Evolutionary conservation across 225 moss, liverwort and hornwort genomes (phyloP).

Genomic region (Neckera pumila): DNA sequence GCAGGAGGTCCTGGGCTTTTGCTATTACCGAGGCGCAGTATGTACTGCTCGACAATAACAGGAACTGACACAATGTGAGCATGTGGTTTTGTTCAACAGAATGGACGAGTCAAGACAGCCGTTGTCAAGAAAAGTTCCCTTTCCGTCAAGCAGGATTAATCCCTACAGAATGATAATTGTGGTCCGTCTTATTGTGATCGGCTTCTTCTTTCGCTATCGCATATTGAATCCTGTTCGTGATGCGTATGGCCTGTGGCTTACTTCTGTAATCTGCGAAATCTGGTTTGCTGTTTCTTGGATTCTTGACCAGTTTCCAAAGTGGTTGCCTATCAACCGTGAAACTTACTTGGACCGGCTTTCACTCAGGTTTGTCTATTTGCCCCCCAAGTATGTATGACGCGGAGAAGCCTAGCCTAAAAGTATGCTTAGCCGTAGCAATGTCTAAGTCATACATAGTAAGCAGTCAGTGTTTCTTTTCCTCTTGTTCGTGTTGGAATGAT

Average conservation of each 20-base stretch:
- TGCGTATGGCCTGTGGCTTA: constrained; percentile 78
- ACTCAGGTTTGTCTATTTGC: constrained; percentile 24
- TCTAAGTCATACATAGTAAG: background rate
- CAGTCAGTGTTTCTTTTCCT: background rate
- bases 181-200: constrained; percentile 51
- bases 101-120: constrained; percentile 73
- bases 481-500: background rate
- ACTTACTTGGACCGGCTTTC: constrained; percentile 72
- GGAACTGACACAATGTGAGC: background rate
- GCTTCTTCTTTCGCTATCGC: constrained; percentile 73
- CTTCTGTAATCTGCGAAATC: constrained; percentile 72
- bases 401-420: background rate
- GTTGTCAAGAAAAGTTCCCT: constrained; percentile 64
- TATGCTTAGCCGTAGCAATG: background rate
- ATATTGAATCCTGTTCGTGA: constrained; percentile 51
- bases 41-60: background rate
- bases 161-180: constrained; percentile 80
- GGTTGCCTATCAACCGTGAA: constrained; percentile 74
- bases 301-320: constrained; percentile 87
- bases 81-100: constrained; percentile 16
- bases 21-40: background rate
- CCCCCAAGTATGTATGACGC: background rate
- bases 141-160: constrained; percentile 72
- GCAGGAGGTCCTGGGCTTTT: background rate
- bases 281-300: constrained; percentile 95